These are phyloP conservation scores for Pythium dissimile DNA, from an alignment of 352 stramenopile genomes.

Conservation along the genomic window DNA sequence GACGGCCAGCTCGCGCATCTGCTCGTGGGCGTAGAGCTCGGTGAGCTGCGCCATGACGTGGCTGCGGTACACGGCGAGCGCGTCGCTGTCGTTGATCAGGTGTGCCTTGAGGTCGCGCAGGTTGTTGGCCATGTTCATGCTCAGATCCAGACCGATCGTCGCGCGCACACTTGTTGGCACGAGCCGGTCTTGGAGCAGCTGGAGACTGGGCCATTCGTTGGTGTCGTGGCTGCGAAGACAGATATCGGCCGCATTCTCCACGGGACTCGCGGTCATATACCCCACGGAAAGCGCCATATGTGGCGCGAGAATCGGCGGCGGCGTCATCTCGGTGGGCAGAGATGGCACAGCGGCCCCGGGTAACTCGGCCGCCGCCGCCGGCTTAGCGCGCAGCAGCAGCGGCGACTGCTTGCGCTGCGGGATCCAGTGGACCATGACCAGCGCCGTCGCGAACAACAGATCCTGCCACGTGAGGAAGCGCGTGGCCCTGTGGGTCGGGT, in stretches of 20 bases:
- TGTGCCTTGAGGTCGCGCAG: conserved; percentile 74
- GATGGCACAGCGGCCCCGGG: conserved; percentile 2
- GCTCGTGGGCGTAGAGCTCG: conserved; percentile 16
- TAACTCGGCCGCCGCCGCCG: not conserved
- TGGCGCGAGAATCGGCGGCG: conserved; percentile 6
- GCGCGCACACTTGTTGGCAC: conserved; percentile 45
- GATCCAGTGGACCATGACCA: conserved; percentile 80
- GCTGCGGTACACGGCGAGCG: conserved; percentile 41
- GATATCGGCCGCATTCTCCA: conserved; percentile 54
- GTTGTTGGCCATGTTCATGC: conserved; percentile 54
- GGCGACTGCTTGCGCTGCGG: conserved; percentile 41
- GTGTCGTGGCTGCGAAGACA: conserved; percentile 22
- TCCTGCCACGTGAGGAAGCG: conserved; percentile 65
- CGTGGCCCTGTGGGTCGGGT: conserved; percentile 47
- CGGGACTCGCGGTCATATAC: conserved; percentile 13
- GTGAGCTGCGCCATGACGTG: conserved; percentile 38
- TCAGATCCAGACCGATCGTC: conserved; percentile 62
- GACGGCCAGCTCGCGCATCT: conserved; percentile 29
- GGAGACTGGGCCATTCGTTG: conserved; percentile 46
- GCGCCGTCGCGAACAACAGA: conserved; percentile 61
- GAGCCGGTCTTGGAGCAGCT: conserved; percentile 53
- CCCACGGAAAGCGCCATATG: not conserved
- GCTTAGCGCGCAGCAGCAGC: conserved; percentile 24
- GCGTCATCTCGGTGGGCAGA: conserved; percentile 3
- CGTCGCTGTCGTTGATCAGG: conserved; percentile 71